phyloP scores from a whole-genome alignment of 192 early-diverging fungal genomes.

The Coemansia sp. region DNA sequence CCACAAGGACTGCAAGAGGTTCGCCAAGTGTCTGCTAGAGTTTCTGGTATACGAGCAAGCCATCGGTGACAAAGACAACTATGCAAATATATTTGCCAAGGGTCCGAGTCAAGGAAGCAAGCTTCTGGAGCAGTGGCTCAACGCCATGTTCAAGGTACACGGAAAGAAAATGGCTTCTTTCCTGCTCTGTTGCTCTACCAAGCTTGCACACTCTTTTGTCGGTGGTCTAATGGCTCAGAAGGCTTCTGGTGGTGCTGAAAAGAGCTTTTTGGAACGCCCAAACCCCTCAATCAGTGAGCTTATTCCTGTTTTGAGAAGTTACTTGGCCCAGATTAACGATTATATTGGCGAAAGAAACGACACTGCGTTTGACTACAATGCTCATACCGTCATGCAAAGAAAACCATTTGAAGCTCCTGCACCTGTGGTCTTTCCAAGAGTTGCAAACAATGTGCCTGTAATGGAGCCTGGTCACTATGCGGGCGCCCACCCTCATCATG shows the following conservation, averaged over 20 bases:
- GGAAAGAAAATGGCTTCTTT: conserved; percentile 20
- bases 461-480: not conserved
- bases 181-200: conserved; percentile 12
- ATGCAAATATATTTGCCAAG: conserved; percentile 3
- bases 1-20: conserved; percentile 43
- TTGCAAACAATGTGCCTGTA: not conserved
- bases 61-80: not conserved
- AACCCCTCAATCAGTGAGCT: not conserved
- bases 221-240: not conserved
- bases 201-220: conserved; percentile 19
- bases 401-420: not conserved
- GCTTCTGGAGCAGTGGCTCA: conserved; percentile 38
- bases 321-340: conserved; percentile 17
- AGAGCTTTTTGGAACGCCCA: not conserved
- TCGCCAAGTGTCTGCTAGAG: conserved; percentile 37
- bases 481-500: not conserved
- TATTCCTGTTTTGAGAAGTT: conserved; percentile 10
- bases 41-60: conserved; percentile 5
- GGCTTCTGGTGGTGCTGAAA: not conserved
- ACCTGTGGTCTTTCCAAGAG: not conserved
- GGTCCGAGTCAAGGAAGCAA: conserved; percentile 19
- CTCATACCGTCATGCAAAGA: not conserved
- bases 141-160: conserved; percentile 34
- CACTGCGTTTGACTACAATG: not conserved
- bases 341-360: conserved; percentile 1